Percentiles rank a stretch among this genome's conserved stretches.
These are phyloP conservation scores for Hydrangea macrophylla DNA, from an alignment of 148 eudicot genomes.

Conservation along the genomic window DNA sequence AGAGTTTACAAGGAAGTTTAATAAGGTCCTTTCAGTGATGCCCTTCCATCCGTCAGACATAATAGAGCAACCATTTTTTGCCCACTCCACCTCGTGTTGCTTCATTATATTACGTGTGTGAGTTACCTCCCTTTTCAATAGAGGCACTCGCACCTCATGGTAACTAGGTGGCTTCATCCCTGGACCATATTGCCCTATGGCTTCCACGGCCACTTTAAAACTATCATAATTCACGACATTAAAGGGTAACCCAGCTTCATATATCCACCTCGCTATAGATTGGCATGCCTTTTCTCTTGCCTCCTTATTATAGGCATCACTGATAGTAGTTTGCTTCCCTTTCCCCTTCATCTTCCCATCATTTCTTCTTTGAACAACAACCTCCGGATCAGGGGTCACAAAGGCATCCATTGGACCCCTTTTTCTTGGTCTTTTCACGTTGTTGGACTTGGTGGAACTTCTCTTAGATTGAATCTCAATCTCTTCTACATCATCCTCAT, in stretches of 20 bases:
- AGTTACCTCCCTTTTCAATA: not conserved
- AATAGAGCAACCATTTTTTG: not conserved
- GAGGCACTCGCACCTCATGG: not conserved
- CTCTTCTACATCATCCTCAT: not conserved
- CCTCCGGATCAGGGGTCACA: not conserved
- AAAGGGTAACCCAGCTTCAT: constrained; percentile 11
- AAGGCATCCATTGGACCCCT: not conserved
- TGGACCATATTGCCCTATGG: no score
- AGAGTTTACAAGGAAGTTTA: not conserved
- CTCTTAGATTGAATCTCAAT: not conserved
- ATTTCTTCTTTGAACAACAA: constrained; percentile 4
- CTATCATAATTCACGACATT: constrained; percentile 17
- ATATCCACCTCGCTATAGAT: constrained; percentile 8
- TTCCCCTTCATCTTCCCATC: no score
- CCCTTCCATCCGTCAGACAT: not conserved
- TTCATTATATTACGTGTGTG: constrained; percentile 12
- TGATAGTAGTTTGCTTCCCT: constrained; percentile 9
- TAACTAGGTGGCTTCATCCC: no score
- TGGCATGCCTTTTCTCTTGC: not conserved
- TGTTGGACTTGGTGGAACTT: not conserved
- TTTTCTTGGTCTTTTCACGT: not conserved
- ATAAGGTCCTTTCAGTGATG: not conserved
- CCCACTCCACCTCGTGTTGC: not conserved
- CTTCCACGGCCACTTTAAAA: no score
- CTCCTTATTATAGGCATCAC: constrained; percentile 6